phyloP scores from a whole-genome alignment of 768 basidiomycete genomes.

The Amyloporia xantha region DNA sequence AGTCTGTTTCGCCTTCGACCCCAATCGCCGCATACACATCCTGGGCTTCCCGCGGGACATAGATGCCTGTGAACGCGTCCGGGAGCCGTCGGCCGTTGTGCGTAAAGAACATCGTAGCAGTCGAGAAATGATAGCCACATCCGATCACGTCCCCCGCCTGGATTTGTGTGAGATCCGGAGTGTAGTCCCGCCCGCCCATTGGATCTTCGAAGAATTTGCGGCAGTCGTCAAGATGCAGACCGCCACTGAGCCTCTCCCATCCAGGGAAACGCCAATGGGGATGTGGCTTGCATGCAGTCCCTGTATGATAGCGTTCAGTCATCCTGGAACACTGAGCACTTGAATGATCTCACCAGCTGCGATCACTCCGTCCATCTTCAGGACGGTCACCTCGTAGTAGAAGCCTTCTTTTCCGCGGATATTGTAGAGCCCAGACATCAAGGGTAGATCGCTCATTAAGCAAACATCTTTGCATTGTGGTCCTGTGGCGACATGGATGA shows the following conservation, averaged over 20 bases:
- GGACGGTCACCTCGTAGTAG: slow-evolving; percentile 58
- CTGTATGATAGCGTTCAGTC: slow-evolving; percentile 23
- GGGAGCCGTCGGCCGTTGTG: slow-evolving; percentile 53
- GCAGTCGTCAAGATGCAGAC: slow-evolving; percentile 63
- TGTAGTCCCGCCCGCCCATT: slow-evolving; percentile 57
- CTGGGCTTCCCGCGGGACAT: slow-evolving; percentile 40
- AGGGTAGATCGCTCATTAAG: slow-evolving; percentile 53
- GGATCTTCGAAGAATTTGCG: slow-evolving; percentile 70
- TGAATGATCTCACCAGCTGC: slow-evolving; percentile 42
- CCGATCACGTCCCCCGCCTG: slow-evolving; percentile 48
- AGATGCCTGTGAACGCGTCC: slow-evolving; percentile 52
- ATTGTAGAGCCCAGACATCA: slow-evolving; percentile 55
- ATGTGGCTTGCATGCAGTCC: slow-evolving; percentile 59
- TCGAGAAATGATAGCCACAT: slow-evolving; percentile 34
- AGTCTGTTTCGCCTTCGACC: slow-evolving; percentile 43
- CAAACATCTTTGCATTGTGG: slow-evolving; percentile 41
- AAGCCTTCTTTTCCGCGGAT: slow-evolving; percentile 47
- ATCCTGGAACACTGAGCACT: neutral
- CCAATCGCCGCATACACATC: slow-evolving; percentile 67
- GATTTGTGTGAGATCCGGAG: slow-evolving; percentile 23
- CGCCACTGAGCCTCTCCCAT: slow-evolving; percentile 63
- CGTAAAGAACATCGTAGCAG: slow-evolving; percentile 54
- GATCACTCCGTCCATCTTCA: slow-evolving; percentile 51
- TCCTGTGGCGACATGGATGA: slow-evolving; percentile 37
- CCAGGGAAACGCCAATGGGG: slow-evolving; percentile 62